Evolutionary conservation across 768 basidiomycete genomes (phyloP), one percentile per base, ranked within the genome.

Genomic region (Aureoboletus auriporus): DNA sequence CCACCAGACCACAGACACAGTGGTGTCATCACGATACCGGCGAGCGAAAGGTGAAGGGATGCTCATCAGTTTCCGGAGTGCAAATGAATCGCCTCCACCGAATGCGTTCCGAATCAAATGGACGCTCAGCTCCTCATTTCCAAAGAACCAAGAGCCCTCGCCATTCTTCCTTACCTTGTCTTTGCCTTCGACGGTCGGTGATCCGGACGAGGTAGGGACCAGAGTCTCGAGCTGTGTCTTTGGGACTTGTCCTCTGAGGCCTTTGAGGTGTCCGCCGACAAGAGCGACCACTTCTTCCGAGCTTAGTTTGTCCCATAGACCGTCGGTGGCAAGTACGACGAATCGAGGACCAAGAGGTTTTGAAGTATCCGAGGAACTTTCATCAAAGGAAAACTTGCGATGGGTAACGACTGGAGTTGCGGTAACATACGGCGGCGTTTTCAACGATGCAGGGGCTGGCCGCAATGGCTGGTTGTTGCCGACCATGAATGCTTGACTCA

Each of bases 371-470:
- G 52, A 20, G 46, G 62, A 58, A 26, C 49, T 44, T 27, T 69
- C 50, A 12, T 74, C 61, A 60, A 86, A 77, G 12, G 76, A 70
- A 55, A 90, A 71, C 56, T 84, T 82, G 51, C 80, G 80, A 57
- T 92, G 85, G 3, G 84, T 87, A 27, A 93, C 82, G 31, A 89
- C 90, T 3, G 93, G 93, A 7, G 75, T 74, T 13, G 93, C 82
- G 29, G 78, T 93, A 20, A 95, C 92, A 66, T 95, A 96, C n/a
- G 93, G 93, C 2, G 93, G 93, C 5, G 93, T 91, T 66, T 85
- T 87, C 67, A 89, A 79, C 17, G 75, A 67, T 12, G 77, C 46
- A 12, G 84, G 86, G 3, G 83, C 69, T 7, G 76, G 67, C 17
- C 88, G 80, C 63, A 87, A 69, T 2, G 78, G 69, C 49, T 71